Evolutionary conservation across 1,284 basidiomycete species (phyloP).

Genomic region (Paramarasmius palmivorus): DNA sequence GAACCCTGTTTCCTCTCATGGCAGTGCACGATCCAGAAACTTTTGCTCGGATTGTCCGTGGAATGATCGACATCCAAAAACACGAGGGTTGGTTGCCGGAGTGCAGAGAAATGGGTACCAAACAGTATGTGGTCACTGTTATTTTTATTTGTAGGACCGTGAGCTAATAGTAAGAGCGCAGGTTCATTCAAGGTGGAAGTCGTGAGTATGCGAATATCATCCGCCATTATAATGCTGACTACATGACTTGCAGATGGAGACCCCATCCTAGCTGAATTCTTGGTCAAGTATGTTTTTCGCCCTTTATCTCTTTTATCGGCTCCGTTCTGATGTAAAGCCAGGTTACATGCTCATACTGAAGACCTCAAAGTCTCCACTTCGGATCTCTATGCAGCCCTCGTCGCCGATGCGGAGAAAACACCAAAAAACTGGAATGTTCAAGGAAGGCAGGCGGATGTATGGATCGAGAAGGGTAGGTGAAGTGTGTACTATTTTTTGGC

Average conservation of each 20-base stretch:
- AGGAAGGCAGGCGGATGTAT: conserved; percentile 56
- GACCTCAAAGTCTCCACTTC: conserved; percentile 45
- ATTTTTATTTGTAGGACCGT: neutral
- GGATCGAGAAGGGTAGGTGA: conserved; percentile 49
- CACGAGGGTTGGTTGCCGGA: conserved; percentile 70
- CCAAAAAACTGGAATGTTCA: conserved; percentile 64
- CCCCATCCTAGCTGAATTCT: conserved; percentile 64
- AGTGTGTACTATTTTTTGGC: neutral
- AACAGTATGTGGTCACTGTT: conserved; percentile 19
- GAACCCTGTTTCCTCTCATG: conserved; percentile 59
- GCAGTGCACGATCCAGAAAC: conserved; percentile 58
- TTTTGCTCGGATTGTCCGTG: conserved; percentile 57
- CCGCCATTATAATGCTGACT: too few species aligned
- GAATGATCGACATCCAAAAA: conserved; percentile 65
- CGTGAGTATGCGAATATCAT: too few species aligned
- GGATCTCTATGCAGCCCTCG: conserved; percentile 50
- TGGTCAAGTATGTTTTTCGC: conserved; percentile 50
- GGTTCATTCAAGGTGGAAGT: conserved; percentile 62
- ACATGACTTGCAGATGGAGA: conserved; percentile 54
- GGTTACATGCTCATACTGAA: conserved; percentile 47
- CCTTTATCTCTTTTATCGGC: neutral
- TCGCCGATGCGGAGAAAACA: conserved; percentile 58
- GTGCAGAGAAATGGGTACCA: conserved; percentile 50
- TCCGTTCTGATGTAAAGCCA: conserved; percentile 19
- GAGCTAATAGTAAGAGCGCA: neutral